Conservation (phyloP, 352 stramenopile genomes). For the Globisporangium echinulatum region DNA sequence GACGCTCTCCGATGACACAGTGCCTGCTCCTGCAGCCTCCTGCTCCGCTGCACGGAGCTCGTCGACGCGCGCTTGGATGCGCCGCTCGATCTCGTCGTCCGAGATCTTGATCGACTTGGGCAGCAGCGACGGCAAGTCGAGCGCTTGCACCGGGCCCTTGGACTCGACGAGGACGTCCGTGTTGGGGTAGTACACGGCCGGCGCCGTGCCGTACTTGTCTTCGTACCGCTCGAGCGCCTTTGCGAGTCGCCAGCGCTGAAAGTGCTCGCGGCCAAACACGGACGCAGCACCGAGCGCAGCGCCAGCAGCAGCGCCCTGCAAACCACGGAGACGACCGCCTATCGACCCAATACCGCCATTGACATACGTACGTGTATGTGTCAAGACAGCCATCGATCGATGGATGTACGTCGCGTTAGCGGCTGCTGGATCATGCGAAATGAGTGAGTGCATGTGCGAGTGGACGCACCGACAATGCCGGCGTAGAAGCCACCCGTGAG, state of each 20-base stretch:
- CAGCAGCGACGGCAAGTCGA: constrained; percentile 70
- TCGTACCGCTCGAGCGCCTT: constrained; percentile 77
- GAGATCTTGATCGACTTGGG: constrained; percentile 60
- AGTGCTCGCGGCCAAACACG: constrained; percentile 60
- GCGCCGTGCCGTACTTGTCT: constrained; percentile 63
- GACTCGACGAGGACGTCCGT: constrained; percentile 54
- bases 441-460: not conserved
- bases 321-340: constrained; percentile 59
- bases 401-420: no score
- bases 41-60: constrained; percentile 29
- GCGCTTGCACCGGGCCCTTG: constrained; percentile 40
- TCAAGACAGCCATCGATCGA: not conserved
- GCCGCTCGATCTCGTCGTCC: constrained; percentile 74
- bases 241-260: constrained; percentile 67
- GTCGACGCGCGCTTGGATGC: constrained; percentile 64
- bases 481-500: constrained; percentile 74
- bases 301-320: constrained; percentile 62
- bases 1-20: no score
- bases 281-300: constrained; percentile 51
- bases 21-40: no score
- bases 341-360: not conserved
- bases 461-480: constrained; percentile 45
- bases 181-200: constrained; percentile 57
- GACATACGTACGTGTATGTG: not conserved
- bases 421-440: not conserved